A percentile compares a stretch with the other conserved stretches of the same genome.
Conservation (phyloP, 2,329 filamentous ascomycete species). For the Fusarium sp. region DNA sequence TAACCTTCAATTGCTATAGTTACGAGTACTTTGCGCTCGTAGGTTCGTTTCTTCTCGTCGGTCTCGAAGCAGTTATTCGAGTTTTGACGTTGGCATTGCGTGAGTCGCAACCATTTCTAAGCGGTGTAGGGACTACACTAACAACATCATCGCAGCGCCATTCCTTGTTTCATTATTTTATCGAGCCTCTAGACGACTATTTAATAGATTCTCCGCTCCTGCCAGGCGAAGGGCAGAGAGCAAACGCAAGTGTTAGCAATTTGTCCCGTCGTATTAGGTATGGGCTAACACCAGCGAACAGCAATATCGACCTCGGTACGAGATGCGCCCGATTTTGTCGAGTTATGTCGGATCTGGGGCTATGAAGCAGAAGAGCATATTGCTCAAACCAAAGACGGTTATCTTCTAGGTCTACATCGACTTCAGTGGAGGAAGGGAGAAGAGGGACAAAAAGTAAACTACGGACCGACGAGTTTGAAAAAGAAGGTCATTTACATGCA, state of each 20-base stretch:
- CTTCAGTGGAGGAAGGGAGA: constrained; percentile 88
- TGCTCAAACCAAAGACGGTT: constrained; percentile 94
- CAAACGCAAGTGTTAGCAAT: constrained; percentile 72
- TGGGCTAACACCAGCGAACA: constrained; percentile 68
- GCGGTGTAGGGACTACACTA: constrained; percentile 27
- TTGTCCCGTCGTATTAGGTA: constrained; percentile 53
- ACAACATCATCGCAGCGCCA: constrained; percentile 67
- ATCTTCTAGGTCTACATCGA: constrained; percentile 90
- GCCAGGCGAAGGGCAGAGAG: constrained; percentile 77
- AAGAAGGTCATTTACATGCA: constrained; percentile 96
- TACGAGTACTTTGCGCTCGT: constrained; percentile 90
- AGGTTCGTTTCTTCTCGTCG: constrained; percentile 85
- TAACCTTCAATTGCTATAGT: constrained; percentile 60
- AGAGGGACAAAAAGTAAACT: constrained; percentile 83
- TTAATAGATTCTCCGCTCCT: constrained; percentile 82
- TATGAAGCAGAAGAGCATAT: constrained; percentile 98
- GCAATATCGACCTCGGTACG: constrained; percentile 83
- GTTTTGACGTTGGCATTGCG: constrained; percentile 90
- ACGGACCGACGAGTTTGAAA: constrained; percentile 74
- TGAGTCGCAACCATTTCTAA: constrained; percentile 61
- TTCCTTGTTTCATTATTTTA: constrained; percentile 89
- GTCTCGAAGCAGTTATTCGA: constrained; percentile 86
- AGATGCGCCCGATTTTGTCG: constrained; percentile 91
- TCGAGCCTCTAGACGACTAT: constrained; percentile 83
- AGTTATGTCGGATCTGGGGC: constrained; percentile 91